Conservation (phyloP, 768 basidiomycete species). For the Trametes cinnabarina region DNA sequence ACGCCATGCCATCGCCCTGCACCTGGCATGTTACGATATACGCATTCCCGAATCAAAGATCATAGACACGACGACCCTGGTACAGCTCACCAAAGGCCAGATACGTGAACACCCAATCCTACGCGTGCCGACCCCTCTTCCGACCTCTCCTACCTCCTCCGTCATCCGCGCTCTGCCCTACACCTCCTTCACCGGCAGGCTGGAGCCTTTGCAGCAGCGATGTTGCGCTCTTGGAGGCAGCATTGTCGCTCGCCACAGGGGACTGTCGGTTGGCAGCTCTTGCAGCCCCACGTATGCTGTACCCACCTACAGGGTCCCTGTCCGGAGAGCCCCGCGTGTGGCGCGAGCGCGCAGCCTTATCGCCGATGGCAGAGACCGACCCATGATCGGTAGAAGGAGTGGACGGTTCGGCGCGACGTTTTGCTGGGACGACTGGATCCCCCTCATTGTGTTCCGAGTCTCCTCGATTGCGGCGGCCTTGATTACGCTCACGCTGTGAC, state of each 20-base stretch:
- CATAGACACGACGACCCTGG: not conserved
- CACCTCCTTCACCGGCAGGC: not conserved
- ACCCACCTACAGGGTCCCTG: slow-evolving; percentile 41
- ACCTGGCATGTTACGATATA: not conserved
- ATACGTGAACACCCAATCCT: not conserved
- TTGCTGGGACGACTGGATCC: slow-evolving; percentile 20
- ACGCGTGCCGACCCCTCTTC: slow-evolving; percentile 3
- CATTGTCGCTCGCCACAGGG: not conserved
- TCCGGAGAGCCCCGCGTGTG: slow-evolving; percentile 26
- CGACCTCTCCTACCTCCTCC: slow-evolving; percentile 4
- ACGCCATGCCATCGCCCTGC: not conserved
- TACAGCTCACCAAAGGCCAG: not conserved
- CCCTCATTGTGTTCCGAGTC: slow-evolving; percentile 10
- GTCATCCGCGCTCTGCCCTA: not conserved
- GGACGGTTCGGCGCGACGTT: slow-evolving; percentile 20
- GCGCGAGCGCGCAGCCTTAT: slow-evolving; percentile 23
- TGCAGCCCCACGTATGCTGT: slow-evolving; percentile 57
- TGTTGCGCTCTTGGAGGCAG: not conserved
- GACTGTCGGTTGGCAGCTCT: slow-evolving; percentile 16
- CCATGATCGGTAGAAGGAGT: not conserved
- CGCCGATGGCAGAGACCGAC: too few relatives aligned
- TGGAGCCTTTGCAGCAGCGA: slow-evolving; percentile 15
- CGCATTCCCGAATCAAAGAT: not conserved
- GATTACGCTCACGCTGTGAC: not conserved
- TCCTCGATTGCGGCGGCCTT: not conserved